A percentile compares a stretch with the other conserved stretches of the same genome.
These are phyloP conservation scores for Vicia faba DNA, from an alignment of 306 rosid species.

Conservation along the genomic window DNA sequence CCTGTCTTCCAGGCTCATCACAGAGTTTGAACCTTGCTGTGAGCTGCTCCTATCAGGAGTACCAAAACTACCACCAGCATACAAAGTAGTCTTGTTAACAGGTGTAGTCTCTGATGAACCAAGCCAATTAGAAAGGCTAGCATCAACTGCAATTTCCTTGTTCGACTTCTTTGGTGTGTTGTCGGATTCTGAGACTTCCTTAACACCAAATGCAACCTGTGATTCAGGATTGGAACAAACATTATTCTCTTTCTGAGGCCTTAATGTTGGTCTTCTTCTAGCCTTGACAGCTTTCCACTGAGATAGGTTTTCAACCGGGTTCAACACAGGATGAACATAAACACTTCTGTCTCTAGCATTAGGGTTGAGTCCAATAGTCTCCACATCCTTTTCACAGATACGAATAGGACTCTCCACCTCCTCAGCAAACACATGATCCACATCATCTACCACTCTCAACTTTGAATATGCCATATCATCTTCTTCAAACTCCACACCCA, in stretches of 20 bases:
- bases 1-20: slow-evolving; percentile 68
- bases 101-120: slow-evolving; percentile 58
- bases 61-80: not conserved
- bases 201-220: slow-evolving; percentile 5
- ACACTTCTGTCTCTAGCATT: slow-evolving; percentile 69
- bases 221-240: slow-evolving; percentile 40
- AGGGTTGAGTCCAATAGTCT: slow-evolving; percentile 43
- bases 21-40: slow-evolving; percentile 62
- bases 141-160: slow-evolving; percentile 71
- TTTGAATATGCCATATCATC: slow-evolving; percentile 42
- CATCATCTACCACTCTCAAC: slow-evolving; percentile 22
- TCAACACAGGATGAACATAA: slow-evolving; percentile 80
- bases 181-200: slow-evolving; percentile 38
- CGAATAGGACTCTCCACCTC: slow-evolving; percentile 48
- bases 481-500: slow-evolving; percentile 37
- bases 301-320: slow-evolving; percentile 77
- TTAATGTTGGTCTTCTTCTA: slow-evolving; percentile 45
- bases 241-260: slow-evolving; percentile 66
- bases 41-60: slow-evolving; percentile 57
- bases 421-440: slow-evolving; percentile 41
- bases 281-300: slow-evolving; percentile 79
- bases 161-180: slow-evolving; percentile 48
- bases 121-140: slow-evolving; percentile 94
- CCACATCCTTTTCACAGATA: slow-evolving; percentile 38
- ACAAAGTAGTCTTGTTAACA: slow-evolving; percentile 40